These are phyloP conservation scores for Stephania japonica DNA, from an alignment of 164 flowering plant species.

Conservation along the genomic window DNA sequence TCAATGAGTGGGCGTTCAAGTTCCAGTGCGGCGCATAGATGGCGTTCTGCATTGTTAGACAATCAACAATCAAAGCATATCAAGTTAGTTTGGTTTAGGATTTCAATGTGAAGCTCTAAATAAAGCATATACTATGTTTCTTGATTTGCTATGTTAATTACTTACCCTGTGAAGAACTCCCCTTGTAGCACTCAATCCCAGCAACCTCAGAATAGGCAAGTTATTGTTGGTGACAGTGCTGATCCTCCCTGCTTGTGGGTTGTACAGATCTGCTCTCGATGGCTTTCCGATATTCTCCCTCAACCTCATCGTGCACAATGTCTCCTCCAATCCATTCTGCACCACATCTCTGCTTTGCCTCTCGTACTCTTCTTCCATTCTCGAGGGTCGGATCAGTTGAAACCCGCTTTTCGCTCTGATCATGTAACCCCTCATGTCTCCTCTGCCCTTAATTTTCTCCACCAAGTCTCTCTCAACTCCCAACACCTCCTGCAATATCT, in stretches of 20 bases:
- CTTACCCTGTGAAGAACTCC: constrained; percentile 50
- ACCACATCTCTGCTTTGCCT: constrained; percentile 5
- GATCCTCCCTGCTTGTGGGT: constrained; percentile 45
- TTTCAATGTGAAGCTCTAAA: not conserved
- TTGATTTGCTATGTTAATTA: not conserved
- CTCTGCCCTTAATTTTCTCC: constrained; percentile 16
- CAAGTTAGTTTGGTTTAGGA: not conserved
- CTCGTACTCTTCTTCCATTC: constrained; percentile 13
- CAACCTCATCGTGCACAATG: constrained; percentile 42
- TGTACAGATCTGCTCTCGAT: constrained; percentile 42
- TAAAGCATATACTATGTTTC: not conserved
- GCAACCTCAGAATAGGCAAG: constrained; percentile 44
- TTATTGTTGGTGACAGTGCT: constrained; percentile 44
- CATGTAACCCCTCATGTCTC: constrained; percentile 29
- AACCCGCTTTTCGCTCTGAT: constrained; percentile 23
- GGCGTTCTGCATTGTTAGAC: constrained; percentile 34
- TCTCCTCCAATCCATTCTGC: constrained; percentile 54
- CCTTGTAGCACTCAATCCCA: constrained; percentile 45
- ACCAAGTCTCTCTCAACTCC: constrained; percentile 26
- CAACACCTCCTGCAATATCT: constrained; percentile 23
- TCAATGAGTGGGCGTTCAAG: constrained; percentile 45
- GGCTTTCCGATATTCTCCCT: constrained; percentile 47
- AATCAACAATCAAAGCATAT: not conserved
- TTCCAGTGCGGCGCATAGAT: constrained; percentile 49
- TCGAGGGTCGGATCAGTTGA: constrained; percentile 26